Evolutionary conservation across 345 rosid species (phyloP).

Genomic region (Psidium friedrichsthalianum): DNA sequence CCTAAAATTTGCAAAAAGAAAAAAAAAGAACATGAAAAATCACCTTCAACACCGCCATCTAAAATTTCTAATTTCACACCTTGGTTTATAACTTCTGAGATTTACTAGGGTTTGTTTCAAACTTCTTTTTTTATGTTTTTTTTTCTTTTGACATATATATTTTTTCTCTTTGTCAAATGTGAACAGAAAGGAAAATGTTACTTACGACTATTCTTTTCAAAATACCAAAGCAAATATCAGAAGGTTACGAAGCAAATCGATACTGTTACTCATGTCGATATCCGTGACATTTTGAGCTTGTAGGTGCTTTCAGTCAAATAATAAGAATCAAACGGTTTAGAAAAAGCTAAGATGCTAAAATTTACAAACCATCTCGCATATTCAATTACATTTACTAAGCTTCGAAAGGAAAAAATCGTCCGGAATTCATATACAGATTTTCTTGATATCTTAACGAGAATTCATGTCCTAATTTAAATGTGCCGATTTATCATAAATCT

Average conservation of each 20-base stretch:
- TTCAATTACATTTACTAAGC: background rate
- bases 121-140: background rate
- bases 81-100: background rate
- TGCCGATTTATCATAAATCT: too few species aligned
- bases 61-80: background rate
- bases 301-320: background rate
- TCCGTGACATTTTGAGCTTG: background rate
- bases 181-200: background rate
- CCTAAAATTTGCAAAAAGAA: background rate
- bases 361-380: background rate
- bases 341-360: background rate
- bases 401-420: background rate
- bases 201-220: background rate
- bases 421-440: background rate
- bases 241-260: background rate
- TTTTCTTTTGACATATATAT: background rate
- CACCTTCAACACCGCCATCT: background rate
- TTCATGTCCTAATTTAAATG: background rate
- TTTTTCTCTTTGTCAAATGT: background rate
- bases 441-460: background rate
- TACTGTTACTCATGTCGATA: background rate
- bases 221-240: background rate
- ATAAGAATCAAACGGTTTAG: background rate
- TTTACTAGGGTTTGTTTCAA: background rate
- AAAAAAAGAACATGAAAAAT: background rate